These are phyloP conservation scores for Massariosphaeria phaeospora DNA, from an alignment of 495 filamentous ascomycete genomes.

Conservation along the genomic window DNA sequence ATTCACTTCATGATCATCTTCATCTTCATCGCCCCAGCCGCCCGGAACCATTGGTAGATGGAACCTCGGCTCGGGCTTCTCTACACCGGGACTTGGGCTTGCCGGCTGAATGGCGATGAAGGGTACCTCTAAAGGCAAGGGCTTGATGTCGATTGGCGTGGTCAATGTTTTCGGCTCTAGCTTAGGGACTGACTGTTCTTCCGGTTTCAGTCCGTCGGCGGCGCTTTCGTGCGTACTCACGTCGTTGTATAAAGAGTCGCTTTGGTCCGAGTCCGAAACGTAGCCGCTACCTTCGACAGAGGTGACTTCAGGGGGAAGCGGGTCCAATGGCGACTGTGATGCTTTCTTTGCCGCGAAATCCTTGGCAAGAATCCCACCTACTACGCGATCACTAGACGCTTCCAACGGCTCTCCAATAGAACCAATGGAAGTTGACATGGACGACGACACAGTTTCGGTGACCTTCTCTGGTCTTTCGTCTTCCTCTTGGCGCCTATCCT, in stretches of 20 bases:
- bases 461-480: slow-evolving; percentile 37
- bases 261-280: slow-evolving; percentile 45
- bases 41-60: slow-evolving; percentile 25
- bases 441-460: slow-evolving; percentile 39
- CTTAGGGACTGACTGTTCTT: neutral
- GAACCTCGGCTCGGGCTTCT: slow-evolving; percentile 17
- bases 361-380: slow-evolving; percentile 56
- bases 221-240: neutral
- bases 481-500: slow-evolving; percentile 36
- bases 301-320: slow-evolving; percentile 62
- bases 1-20: too few species aligned
- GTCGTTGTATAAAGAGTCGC: slow-evolving; percentile 8
- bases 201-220: neutral
- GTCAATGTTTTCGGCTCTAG: slow-evolving; percentile 26
- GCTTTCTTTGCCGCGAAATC: slow-evolving; percentile 43
- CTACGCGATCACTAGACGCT: slow-evolving; percentile 60
- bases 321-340: slow-evolving; percentile 39
- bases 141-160: slow-evolving; percentile 2
- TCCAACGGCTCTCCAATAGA: slow-evolving; percentile 32
- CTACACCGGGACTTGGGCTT: slow-evolving; percentile 16
- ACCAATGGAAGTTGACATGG: slow-evolving; percentile 30
- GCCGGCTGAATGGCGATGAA: slow-evolving; percentile 30
- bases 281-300: slow-evolving; percentile 58
- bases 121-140: slow-evolving; percentile 11
- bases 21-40: slow-evolving; percentile 24